Evolutionary conservation across 768 basidiomycete species (phyloP), one percentile per base, ranked within the genome.

Genomic region (Lactarius hengduanensis): DNA sequence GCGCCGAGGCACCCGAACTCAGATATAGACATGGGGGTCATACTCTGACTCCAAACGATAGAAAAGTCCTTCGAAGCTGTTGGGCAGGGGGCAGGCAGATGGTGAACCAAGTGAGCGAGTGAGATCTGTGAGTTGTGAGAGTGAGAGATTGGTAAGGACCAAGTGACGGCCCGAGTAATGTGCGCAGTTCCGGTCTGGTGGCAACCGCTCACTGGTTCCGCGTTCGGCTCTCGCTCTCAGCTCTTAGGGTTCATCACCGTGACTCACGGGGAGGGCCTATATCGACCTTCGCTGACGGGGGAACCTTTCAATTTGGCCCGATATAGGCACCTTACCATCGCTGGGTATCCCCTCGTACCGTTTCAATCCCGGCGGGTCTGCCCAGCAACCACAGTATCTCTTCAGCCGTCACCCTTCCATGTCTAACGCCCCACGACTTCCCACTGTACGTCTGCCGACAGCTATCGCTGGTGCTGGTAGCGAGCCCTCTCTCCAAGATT

Each of bases 381-480:
- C 54, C 26, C 61, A 66, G 62, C 28, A 62, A 63, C 67, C 57
- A 64, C 60, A 57, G 56, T 32, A 34, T 43, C 13, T 18, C 40
- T 45, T 54, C 55, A 38, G 41, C 58, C 58, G 45, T 61, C 59
- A 64, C 57, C 63, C 68, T 61, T 60, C 67, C 66, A 78, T 77
- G 76, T 71, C 75, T 63, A 75, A 71, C 58, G 50, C 64, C 45
- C 66, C 75, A 65, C 72, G 70, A 64, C 65, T 77, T 59, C 83
- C 84, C 71, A 79, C 84, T 65, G 80, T 84, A 69, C 86, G 84
- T 71, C 78, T 85, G 70, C 81, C 82, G 36, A 70, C 78, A 61
- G 75, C 77, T 60, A 71, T 77, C 38, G 75, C 78, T 59, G 78
- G 76, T 40, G 81, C 81, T 64, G 80, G 80, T 66, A 78, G 80